Base-by-base conservation (phyloP, 2,329 filamentous ascomycete genomes). In the Aspergillus alliaceus region DNA sequence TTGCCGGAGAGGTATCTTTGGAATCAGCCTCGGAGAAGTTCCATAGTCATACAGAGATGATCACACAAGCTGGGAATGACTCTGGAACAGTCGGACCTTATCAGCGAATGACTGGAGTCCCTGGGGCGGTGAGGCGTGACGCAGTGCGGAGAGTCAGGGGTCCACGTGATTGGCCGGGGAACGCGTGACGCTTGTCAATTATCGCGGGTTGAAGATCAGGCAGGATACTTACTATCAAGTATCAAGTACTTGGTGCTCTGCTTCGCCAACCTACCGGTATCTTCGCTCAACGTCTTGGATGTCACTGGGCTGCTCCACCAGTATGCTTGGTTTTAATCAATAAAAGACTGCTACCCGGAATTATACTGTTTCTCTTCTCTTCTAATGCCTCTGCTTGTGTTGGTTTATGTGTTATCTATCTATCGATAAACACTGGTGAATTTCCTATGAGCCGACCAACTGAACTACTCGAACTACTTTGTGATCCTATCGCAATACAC, bases 11-110 rank as follows among this genome's bases (percentile, higher is more conserved):
- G 54, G 14, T 57, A 57, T 52, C 61, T 63, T 32, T 61, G 63
- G 40, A 57, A 57, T 24, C 53, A 56, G 35, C 51, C 57, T 37
- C 58, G 59, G 50, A 27, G 52, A 37, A 49, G 46, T 53, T 64
- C 55, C 69, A 72, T 70, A 56, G 56, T 61, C 59, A 51, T 55
- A 56, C 34, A 54, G 46, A 18, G 58, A 63, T 58, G 53, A 48
- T 42, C 50, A 50, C 59, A 53, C 60, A 62, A 54, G 54, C 32
- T 50, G 59, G 57, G 54, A 58, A 57, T 57, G 51, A 63, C 40
- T 44, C 20, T 47, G 20, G 44, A 32, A 22, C 9, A 48, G 27
- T 31, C 44, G 27, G n/a, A 48, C n/a, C 29, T 53, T 53, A 53
- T 53, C 51, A 53, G 40, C 40, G 51, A 44, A 42, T 44, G 51